These are phyloP conservation scores for Trichoderma orchidacearum DNA, from an alignment of 495 filamentous ascomycete genomes.

Conservation along the genomic window DNA sequence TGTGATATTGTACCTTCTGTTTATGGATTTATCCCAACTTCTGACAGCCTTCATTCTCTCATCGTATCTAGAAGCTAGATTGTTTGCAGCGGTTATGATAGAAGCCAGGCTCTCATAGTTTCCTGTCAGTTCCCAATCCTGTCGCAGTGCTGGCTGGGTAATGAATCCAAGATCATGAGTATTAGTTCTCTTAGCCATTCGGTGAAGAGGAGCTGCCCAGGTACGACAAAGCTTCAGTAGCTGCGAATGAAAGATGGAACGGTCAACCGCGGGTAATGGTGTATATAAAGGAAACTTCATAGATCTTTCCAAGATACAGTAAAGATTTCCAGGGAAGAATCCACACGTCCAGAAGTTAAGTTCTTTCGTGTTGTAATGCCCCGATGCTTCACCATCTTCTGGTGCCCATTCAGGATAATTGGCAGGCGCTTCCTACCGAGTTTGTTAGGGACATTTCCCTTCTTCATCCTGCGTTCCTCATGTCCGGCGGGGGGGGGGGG, in stretches of 20 bases:
- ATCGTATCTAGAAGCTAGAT: constrained; percentile 23
- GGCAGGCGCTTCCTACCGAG: neutral
- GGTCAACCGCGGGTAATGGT: neutral
- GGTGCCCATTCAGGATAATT: constrained; percentile 20
- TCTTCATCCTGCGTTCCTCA: no score
- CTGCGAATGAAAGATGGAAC: neutral
- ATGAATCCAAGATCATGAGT: constrained; percentile 36
- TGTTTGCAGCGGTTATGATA: constrained; percentile 21
- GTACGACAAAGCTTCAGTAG: constrained; percentile 15
- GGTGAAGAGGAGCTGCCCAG: constrained; percentile 23
- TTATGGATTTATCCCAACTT: constrained; percentile 20
- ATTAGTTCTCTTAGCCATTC: constrained; percentile 19
- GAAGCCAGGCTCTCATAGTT: constrained; percentile 16
- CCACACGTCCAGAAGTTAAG: constrained; percentile 29
- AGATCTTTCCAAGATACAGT: constrained; percentile 17
- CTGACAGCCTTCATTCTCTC: constrained; percentile 18
- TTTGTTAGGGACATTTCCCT: no score
- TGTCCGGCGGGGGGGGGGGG: no score
- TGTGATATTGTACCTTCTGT: constrained; percentile 15
- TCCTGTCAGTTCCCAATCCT: constrained; percentile 22
- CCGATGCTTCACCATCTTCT: constrained; percentile 10
- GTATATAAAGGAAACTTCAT: constrained; percentile 14
- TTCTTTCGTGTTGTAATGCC: constrained; percentile 14
- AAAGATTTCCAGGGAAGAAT: constrained; percentile 25
- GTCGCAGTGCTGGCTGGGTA: constrained; percentile 21